Evolutionary conservation across 805 yeast genomes (phyloP).

Genomic region (Debaryomyces hansenii): DNA sequence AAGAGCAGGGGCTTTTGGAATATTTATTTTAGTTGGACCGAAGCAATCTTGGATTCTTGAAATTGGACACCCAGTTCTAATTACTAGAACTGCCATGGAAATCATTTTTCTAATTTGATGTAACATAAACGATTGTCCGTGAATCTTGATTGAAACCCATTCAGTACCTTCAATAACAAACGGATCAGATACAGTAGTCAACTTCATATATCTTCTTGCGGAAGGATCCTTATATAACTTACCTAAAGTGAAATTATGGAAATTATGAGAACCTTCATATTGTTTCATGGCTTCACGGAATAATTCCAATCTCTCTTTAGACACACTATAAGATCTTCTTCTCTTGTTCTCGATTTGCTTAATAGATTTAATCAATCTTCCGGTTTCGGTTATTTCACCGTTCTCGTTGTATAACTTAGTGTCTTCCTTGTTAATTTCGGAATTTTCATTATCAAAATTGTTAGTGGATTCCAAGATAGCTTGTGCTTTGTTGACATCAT

Average conservation of each 20-base stretch:
- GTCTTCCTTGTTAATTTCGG: conserved; percentile 5
- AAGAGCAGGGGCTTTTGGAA: conserved; percentile 97
- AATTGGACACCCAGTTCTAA: conserved; percentile 83
- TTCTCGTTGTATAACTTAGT: conserved; percentile 28
- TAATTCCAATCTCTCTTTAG: conserved; percentile 56
- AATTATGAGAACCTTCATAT: conserved; percentile 87
- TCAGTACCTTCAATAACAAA: conserved; percentile 91
- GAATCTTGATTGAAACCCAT: conserved; percentile 94
- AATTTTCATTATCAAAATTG: conserved; percentile 5
- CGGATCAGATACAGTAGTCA: conserved; percentile 79
- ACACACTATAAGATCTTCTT: conserved; percentile 69
- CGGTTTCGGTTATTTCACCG: conserved; percentile 34
- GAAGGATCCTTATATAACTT: conserved; percentile 81
- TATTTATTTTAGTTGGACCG: conserved; percentile 70
- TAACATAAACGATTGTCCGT: conserved; percentile 97
- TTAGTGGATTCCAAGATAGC: conserved; percentile 28
- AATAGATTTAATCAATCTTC: conserved; percentile 47
- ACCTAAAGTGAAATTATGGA: conserved; percentile 87
- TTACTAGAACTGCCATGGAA: conserved; percentile 85
- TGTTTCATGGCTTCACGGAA: conserved; percentile 68
- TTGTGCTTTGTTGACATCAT: conserved; percentile 31
- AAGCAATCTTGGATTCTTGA: conserved; percentile 78
- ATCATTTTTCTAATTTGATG: conserved; percentile 98
- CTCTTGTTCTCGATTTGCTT: conserved; percentile 64
- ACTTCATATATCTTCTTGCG: conserved; percentile 79